phyloP scores from a whole-genome alignment of 768 basidiomycete species.

The Naganishia vishniacii region DNA sequence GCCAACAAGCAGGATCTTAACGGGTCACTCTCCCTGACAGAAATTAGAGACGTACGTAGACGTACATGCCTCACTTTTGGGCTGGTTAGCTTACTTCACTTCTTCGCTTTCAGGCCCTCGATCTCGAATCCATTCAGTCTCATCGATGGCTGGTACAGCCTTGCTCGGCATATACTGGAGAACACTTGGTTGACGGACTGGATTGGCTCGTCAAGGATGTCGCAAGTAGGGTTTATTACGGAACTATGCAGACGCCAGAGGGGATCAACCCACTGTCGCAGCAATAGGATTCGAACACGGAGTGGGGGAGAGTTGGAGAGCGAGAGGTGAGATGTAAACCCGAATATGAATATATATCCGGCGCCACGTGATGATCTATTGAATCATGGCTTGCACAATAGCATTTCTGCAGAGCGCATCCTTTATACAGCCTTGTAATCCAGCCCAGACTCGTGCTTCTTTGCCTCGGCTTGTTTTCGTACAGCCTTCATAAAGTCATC shows the following conservation, averaged over 20 bases:
- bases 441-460: constrained; percentile 75
- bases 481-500: constrained; percentile 96
- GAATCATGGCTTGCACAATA: not conserved
- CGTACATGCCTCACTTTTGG: constrained; percentile 2
- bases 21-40: constrained; percentile 71
- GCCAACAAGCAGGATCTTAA: constrained; percentile 97
- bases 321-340: no score
- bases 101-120: constrained; percentile 59
- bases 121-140: constrained; percentile 71
- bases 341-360: no score
- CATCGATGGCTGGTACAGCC: constrained; percentile 85
- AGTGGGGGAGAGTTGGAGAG: no score
- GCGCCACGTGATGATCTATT: constrained; percentile 1
- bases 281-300: not conserved
- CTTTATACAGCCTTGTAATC: constrained; percentile 28
- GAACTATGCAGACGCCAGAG: not conserved
- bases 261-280: constrained; percentile 1
- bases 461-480: constrained; percentile 88
- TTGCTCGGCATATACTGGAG: constrained; percentile 86
- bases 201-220: constrained; percentile 90
- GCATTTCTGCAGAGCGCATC: not conserved
- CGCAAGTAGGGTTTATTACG: constrained; percentile 74
- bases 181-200: constrained; percentile 74
- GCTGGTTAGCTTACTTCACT: not conserved
- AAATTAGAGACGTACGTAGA: constrained; percentile 72